These are phyloP conservation scores for Spathaspora jeffriesii DNA, from an alignment of 1,139 yeast genomes.

Conservation along the genomic window DNA sequence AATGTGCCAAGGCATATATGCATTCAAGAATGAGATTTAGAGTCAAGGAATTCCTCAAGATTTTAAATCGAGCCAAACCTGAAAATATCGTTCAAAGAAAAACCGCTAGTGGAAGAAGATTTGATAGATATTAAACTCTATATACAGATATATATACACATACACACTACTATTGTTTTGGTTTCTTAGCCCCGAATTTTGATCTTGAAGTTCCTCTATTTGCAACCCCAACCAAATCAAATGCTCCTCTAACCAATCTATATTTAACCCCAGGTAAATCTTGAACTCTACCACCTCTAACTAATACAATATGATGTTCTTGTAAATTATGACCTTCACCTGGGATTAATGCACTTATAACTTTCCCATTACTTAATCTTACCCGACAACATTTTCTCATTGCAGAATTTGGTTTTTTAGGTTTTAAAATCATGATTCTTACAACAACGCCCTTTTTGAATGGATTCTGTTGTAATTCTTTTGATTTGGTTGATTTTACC, in stretches of 20 bases:
- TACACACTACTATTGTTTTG: slow-evolving; percentile 29
- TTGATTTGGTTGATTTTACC: slow-evolving; percentile 57
- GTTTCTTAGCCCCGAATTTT: slow-evolving; percentile 93
- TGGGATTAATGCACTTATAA: slow-evolving; percentile 91
- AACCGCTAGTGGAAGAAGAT: slow-evolving; percentile 84
- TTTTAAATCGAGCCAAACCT: slow-evolving; percentile 95
- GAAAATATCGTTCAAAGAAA: slow-evolving; percentile 83
- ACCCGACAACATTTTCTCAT: slow-evolving; percentile 97
- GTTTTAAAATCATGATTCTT: slow-evolving; percentile 91
- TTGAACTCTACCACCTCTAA: slow-evolving; percentile 97
- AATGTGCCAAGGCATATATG: slow-evolving; percentile 97
- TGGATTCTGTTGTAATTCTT: slow-evolving; percentile 81
- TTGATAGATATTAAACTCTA: slow-evolving; percentile 30
- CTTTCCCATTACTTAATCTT: slow-evolving; percentile 85
- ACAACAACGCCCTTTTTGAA: slow-evolving; percentile 93
- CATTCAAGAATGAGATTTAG: slow-evolving; percentile 98
- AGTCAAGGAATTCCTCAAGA: slow-evolving; percentile 91
- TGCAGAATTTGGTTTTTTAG: slow-evolving; percentile 98
- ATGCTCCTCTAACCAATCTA: slow-evolving; percentile 90
- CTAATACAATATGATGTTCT: slow-evolving; percentile 95
- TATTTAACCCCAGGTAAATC: slow-evolving; percentile 99
- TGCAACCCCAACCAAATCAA: slow-evolving; percentile 94
- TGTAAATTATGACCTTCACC: slow-evolving; percentile 99
- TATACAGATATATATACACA: slow-evolving; percentile 5
- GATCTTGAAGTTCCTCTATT: slow-evolving; percentile 89